Evolutionary conservation across 2,329 filamentous ascomycete genomes (phyloP).

Genomic region (Fusarium sp.): DNA sequence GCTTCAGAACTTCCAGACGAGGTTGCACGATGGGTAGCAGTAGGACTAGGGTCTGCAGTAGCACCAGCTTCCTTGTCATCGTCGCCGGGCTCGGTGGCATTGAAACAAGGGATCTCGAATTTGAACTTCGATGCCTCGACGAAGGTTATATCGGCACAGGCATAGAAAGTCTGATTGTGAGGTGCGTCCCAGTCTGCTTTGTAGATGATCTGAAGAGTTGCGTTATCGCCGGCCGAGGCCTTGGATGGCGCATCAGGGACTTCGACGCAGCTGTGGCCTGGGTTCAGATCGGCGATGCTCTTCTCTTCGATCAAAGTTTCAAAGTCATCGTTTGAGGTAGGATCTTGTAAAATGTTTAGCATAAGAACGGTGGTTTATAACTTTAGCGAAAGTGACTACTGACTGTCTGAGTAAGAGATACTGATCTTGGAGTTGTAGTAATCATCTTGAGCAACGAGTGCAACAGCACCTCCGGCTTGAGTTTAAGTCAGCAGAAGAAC

Average conservation of each 20-base stretch:
- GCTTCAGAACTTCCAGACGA: conserved; percentile 14
- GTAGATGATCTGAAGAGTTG: conserved; percentile 66
- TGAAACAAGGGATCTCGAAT: conserved; percentile 60
- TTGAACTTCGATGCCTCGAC: conserved; percentile 56
- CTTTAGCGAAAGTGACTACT: not conserved
- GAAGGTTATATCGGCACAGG: conserved; percentile 65
- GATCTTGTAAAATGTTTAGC: conserved; percentile 52
- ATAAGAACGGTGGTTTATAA: not conserved
- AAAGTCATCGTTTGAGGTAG: conserved; percentile 59
- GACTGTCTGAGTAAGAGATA: conserved; percentile 68
- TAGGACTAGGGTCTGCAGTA: conserved; percentile 20
- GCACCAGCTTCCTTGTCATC: conserved; percentile 43
- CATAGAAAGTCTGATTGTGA: conserved; percentile 63
- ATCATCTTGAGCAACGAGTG: conserved; percentile 71
- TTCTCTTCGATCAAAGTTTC: conserved; percentile 56
- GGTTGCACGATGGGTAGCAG: conserved; percentile 28
- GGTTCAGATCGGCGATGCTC: conserved; percentile 58
- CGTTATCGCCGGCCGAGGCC: conserved; percentile 60
- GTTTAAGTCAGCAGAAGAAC: not conserved
- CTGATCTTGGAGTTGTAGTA: conserved; percentile 69
- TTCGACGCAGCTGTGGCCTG: conserved; percentile 63
- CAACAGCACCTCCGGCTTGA: conserved; percentile 67
- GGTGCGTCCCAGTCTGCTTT: conserved; percentile 61
- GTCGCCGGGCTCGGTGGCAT: conserved; percentile 56
- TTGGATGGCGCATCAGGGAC: conserved; percentile 55